A percentile compares a stretch with the other conserved stretches of the same genome.
Evolutionary conservation across 2,329 filamentous ascomycete genomes (phyloP).

Genomic region (Botrytis paeoniae): DNA sequence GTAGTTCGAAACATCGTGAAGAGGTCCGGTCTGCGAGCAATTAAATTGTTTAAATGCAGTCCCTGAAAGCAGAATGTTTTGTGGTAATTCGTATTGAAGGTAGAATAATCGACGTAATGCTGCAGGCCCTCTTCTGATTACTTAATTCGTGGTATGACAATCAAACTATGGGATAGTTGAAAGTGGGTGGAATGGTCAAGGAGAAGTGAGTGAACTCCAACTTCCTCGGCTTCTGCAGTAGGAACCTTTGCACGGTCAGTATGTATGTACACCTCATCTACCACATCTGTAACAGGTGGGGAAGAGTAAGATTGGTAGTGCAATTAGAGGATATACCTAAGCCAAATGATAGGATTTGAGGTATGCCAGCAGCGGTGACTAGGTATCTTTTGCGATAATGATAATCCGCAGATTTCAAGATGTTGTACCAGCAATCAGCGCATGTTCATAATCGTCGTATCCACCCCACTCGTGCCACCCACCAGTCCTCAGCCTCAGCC

Average conservation of each 20-base stretch:
- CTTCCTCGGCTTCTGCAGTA: not conserved
- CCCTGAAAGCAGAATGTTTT: constrained; percentile 40
- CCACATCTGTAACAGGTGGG: not conserved
- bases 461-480: not conserved
- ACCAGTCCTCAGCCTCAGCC: not conserved
- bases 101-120: not conserved
- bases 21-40: not conserved
- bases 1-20: constrained; percentile 50
- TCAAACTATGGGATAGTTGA: not conserved
- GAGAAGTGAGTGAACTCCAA: not conserved
- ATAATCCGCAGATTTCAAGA: not conserved
- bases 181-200: not conserved
- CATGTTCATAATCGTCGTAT: constrained; percentile 2
- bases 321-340: constrained; percentile 7
- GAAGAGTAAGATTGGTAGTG: not conserved
- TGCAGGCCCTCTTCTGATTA: not conserved
- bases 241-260: not conserved
- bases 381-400: constrained; percentile 1
- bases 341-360: constrained; percentile 18
- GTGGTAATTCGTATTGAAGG: not conserved
- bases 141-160: not conserved
- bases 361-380: constrained; percentile 15
- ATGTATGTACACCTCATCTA: constrained; percentile 13
- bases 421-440: constrained; percentile 1
- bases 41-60: constrained; percentile 46